A percentile compares a stretch with the other conserved stretches of the same genome.
These are phyloP conservation scores for Suillus variegatus DNA, from an alignment of 768 basidiomycete species.

Conservation along the genomic window DNA sequence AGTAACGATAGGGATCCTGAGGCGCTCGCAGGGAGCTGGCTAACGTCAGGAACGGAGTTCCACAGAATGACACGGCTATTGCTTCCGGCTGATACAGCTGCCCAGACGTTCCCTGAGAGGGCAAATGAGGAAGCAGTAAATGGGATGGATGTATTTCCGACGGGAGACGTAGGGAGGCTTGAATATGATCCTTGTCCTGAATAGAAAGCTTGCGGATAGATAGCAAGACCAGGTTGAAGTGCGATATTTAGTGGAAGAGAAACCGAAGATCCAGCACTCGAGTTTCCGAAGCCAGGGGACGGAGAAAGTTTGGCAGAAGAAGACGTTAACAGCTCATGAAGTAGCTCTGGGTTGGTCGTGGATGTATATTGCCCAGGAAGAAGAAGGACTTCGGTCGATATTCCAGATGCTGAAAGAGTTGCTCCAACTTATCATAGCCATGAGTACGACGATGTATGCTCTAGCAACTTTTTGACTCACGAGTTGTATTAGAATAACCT, in stretches of 20 bases:
- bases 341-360: conserved; percentile 68
- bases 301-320: conserved; percentile 59
- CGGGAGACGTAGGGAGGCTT: conserved; percentile 51
- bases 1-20: conserved; percentile 58
- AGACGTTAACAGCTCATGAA: conserved; percentile 67
- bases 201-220: conserved; percentile 65
- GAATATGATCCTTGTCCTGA: conserved; percentile 65
- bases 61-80: conserved; percentile 69
- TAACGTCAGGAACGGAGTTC: conserved; percentile 76
- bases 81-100: conserved; percentile 56
- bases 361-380: conserved; percentile 79
- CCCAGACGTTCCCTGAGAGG: conserved; percentile 71
- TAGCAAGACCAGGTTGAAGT: conserved; percentile 65
- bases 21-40: conserved; percentile 59
- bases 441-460: conserved; percentile 11
- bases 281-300: conserved; percentile 64
- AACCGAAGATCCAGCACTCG: conserved; percentile 42
- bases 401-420: conserved; percentile 57
- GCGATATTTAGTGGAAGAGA: conserved; percentile 69
- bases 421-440: conserved; percentile 58
- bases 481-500: conserved; percentile 71
- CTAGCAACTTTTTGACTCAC: conserved; percentile 42
- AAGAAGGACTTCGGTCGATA: conserved; percentile 55
- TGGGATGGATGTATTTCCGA: conserved; percentile 48
- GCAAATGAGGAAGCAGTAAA: conserved; percentile 62